Percentiles rank a stretch among this genome's conserved stretches.
phyloP scores from a whole-genome alignment of 2,329 filamentous ascomycete genomes.

The Fusarium drepaniforme region DNA sequence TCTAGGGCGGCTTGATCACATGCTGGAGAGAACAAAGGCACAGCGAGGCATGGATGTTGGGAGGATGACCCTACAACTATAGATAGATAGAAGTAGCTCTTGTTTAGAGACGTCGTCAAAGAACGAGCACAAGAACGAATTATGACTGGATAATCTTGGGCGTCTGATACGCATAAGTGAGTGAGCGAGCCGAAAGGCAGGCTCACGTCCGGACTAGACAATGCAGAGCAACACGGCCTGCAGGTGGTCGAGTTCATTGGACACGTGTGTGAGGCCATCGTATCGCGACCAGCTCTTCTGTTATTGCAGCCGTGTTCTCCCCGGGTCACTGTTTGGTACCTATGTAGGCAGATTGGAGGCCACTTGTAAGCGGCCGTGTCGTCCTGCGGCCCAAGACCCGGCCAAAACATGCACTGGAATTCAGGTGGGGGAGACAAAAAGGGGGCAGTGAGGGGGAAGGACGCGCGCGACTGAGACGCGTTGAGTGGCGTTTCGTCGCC shows the following conservation, averaged over 20 bases:
- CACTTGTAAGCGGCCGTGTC: slow-evolving; percentile 15
- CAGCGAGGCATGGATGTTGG: slow-evolving; percentile 28
- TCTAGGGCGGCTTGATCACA: slow-evolving; percentile 22
- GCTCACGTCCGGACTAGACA: neutral
- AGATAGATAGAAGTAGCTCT: slow-evolving; percentile 26
- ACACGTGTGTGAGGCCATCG: slow-evolving; percentile 3
- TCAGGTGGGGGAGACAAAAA: slow-evolving; percentile 23
- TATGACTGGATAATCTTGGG: slow-evolving; percentile 24
- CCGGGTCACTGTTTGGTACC: neutral
- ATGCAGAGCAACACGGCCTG: neutral
- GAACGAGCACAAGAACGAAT: slow-evolving; percentile 39
- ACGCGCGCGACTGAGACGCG: slow-evolving; percentile 40
- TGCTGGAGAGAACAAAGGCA: slow-evolving; percentile 32
- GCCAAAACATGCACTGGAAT: slow-evolving; percentile 34
- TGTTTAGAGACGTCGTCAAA: slow-evolving; percentile 33
- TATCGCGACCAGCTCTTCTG: slow-evolving; percentile 11
- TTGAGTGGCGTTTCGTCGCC: slow-evolving; percentile 36
- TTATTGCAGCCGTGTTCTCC: slow-evolving; percentile 18
- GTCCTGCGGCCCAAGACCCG: slow-evolving; percentile 28
- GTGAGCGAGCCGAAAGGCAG: neutral
- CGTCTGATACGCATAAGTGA: neutral
- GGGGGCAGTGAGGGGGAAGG: slow-evolving; percentile 19
- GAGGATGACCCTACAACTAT: slow-evolving; percentile 28
- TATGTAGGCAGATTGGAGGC: slow-evolving; percentile 1
- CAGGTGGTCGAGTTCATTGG: neutral